A percentile compares a stretch with the other conserved stretches of the same genome.
These are phyloP conservation scores for Dalechampia spathulata DNA, from an alignment of 441 rosid genomes.

Conservation along the genomic window DNA sequence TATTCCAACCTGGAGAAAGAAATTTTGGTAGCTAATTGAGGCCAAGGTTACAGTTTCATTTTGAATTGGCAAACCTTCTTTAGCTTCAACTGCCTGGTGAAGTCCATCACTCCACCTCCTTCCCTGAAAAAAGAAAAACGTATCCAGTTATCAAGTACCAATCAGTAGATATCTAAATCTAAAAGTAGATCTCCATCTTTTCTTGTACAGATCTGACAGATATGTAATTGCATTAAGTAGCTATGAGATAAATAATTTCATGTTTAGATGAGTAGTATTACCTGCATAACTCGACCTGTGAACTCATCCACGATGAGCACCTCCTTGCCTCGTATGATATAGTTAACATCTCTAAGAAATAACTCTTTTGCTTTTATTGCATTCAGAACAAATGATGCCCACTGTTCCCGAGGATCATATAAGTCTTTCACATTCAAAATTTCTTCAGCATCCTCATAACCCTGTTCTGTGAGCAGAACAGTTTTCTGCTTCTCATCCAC, in stretches of 20 bases:
- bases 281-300: slow-evolving; percentile 99
- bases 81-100: slow-evolving; percentile 99
- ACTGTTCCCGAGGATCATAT: slow-evolving; percentile 96
- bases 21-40: slow-evolving; percentile 94
- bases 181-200: background rate
- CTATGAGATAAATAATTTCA: slow-evolving; percentile 1
- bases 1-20: slow-evolving; percentile 84
- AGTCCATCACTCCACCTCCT: slow-evolving; percentile 99
- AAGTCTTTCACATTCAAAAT: slow-evolving; percentile 85
- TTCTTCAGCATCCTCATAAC: slow-evolving; percentile 95
- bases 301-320: slow-evolving; percentile 97
- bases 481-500: slow-evolving; percentile 95
- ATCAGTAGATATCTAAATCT: background rate
- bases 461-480: slow-evolving; percentile 93
- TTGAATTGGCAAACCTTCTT: slow-evolving; percentile 94
- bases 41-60: slow-evolving; percentile 94
- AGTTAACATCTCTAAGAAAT: slow-evolving; percentile 89
- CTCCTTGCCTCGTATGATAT: slow-evolving; percentile 88
- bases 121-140: slow-evolving; percentile 41
- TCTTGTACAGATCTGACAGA: background rate
- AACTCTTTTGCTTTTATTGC: slow-evolving; percentile 94
- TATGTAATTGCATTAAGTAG: background rate
- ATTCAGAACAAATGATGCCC: slow-evolving; percentile 88
- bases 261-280: slow-evolving; percentile 17
- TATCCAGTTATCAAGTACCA: slow-evolving; percentile 1